A percentile compares a stretch with the other conserved stretches of the same genome.
Evolutionary conservation across 139 green algal genomes (phyloP).

Genomic region (Tetradesmus obliquus): DNA sequence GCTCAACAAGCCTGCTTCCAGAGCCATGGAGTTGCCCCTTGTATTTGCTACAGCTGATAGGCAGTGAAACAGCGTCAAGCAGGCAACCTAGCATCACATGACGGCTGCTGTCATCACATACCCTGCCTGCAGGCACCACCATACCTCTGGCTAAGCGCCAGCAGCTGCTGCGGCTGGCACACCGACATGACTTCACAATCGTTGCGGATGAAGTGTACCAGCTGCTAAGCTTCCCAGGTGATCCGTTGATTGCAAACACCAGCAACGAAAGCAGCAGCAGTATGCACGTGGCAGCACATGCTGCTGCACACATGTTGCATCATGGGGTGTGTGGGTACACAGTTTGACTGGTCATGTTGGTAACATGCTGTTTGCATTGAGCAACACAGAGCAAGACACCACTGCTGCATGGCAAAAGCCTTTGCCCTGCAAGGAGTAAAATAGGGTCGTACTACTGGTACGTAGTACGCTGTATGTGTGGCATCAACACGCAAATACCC

Average conservation of each 20-base stretch:
- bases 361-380: no score
- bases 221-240: slow-evolving; percentile 45
- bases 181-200: slow-evolving; percentile 50
- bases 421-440: no score
- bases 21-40: not conserved
- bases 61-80: not conserved
- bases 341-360: no score
- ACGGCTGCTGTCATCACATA: not conserved
- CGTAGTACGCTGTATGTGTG: no score
- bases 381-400: no score
- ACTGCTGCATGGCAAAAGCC: not conserved
- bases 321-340: not conserved
- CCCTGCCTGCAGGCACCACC: not conserved
- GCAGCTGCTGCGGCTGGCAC: slow-evolving; percentile 52
- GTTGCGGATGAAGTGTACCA: slow-evolving; percentile 67
- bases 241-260: not conserved
- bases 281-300: not conserved
- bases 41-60: not conserved
- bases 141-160: slow-evolving; percentile 39
- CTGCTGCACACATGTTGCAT: not conserved
- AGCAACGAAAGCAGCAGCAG: not conserved
- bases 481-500: no score
- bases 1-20: not conserved
- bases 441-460: no score
- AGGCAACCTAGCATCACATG: not conserved